A percentile compares a stretch with the other conserved stretches of the same genome.
Evolutionary conservation across 108 stramenopile genomes (phyloP).

Genomic region (Cylindrotheca closterium): DNA sequence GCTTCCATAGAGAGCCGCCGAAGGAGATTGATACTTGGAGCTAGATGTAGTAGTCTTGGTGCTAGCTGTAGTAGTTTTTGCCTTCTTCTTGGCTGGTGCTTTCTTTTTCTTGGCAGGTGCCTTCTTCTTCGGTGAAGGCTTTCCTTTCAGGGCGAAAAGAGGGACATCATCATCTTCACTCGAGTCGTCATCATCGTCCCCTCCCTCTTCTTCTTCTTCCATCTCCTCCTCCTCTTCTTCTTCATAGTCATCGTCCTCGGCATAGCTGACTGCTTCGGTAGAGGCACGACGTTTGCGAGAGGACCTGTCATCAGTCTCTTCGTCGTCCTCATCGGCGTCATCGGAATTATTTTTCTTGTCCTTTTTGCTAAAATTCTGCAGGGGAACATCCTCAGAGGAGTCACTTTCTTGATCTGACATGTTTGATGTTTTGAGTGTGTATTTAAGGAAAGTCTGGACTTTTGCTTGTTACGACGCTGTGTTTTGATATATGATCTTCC

Average conservation of each 20-base stretch:
- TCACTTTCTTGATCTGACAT: not conserved
- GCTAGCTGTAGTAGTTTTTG: slow-evolving; percentile 19
- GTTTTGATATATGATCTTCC: too few species aligned
- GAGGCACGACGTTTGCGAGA: not conserved
- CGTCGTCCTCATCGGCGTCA: slow-evolving; percentile 28
- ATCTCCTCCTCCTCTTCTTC: slow-evolving; percentile 4
- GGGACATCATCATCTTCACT: slow-evolving; percentile 71
- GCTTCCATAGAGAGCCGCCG: slow-evolving; percentile 46
- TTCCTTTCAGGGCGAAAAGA: slow-evolving; percentile 50
- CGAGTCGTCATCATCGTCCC: slow-evolving; percentile 30
- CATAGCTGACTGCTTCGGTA: not conserved
- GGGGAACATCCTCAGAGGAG: slow-evolving; percentile 14
- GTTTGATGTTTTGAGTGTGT: not conserved
- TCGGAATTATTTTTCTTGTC: slow-evolving; percentile 11
- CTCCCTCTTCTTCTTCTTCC: slow-evolving; percentile 29
- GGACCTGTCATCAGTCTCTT: not conserved
- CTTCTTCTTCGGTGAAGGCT: slow-evolving; percentile 32
- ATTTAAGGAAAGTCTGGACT: not conserved
- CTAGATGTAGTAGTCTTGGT: slow-evolving; percentile 7
- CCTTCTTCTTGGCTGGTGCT: slow-evolving; percentile 39
- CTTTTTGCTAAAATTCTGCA: slow-evolving; percentile 7
- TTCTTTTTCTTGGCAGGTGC: slow-evolving; percentile 20
- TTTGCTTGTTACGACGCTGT: not conserved
- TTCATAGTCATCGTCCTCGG: not conserved
- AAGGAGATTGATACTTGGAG: slow-evolving; percentile 45